Conservation (phyloP, 768 basidiomycete species). For the Naganishia vishniacii region DNA sequence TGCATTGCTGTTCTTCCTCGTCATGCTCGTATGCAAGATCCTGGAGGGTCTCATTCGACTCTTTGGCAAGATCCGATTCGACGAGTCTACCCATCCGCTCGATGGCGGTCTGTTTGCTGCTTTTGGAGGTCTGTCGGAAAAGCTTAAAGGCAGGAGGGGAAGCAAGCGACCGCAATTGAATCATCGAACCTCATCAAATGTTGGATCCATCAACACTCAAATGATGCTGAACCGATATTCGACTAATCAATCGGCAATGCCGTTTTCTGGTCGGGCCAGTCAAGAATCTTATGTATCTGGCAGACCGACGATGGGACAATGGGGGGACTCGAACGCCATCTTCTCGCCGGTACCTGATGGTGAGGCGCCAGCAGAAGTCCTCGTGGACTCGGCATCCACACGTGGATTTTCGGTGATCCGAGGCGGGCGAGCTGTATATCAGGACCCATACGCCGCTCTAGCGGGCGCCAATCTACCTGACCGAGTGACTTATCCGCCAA, state of each 20-base stretch:
- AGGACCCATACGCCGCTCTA: slow-evolving; percentile 74
- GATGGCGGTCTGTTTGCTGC: slow-evolving; percentile 70
- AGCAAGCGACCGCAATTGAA: slow-evolving; percentile 39
- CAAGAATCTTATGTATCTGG: slow-evolving; percentile 14
- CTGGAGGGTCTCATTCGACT: slow-evolving; percentile 76
- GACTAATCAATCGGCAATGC: slow-evolving; percentile 14
- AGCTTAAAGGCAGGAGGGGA: slow-evolving; percentile 47
- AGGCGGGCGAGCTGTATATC: slow-evolving; percentile 79
- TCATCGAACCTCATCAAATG: slow-evolving; percentile 28
- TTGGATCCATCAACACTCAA: slow-evolving; percentile 44
- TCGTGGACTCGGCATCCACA: slow-evolving; percentile 24
- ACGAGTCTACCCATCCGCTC: slow-evolving; percentile 68
- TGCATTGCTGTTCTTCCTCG: slow-evolving; percentile 72
- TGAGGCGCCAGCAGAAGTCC: slow-evolving; percentile 20
- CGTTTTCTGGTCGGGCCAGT: slow-evolving; percentile 20
- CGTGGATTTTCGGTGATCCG: slow-evolving; percentile 81
- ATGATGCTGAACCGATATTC: slow-evolving; percentile 48
- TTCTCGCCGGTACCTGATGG: slow-evolving; percentile 2
- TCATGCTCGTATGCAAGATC: slow-evolving; percentile 79
- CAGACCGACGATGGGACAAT: slow-evolving; percentile 16
- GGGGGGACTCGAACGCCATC: background rate
- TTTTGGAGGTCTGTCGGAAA: slow-evolving; percentile 67
- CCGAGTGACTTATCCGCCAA: slow-evolving; percentile 8
- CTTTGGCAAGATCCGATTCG: slow-evolving; percentile 71
- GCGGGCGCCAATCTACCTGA: background rate